These are phyloP conservation scores for Phaeophleospora eucalypticola DNA, from an alignment of 2,329 filamentous ascomycete species.

Conservation along the genomic window DNA sequence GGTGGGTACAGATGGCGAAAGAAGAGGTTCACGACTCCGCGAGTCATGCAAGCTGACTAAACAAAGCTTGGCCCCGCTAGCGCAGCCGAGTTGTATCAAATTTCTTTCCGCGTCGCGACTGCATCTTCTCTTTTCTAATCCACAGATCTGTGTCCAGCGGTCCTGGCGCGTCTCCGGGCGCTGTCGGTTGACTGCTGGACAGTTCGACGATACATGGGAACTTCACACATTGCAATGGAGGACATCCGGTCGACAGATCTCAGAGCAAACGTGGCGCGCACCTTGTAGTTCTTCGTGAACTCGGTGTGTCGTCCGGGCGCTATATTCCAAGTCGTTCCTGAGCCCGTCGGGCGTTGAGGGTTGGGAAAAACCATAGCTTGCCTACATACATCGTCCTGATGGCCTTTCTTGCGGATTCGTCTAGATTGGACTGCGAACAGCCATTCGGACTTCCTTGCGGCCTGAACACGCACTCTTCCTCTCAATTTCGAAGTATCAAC, in stretches of 20 bases:
- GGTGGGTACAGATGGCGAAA: no score
- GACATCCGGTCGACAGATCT: conserved; percentile 96
- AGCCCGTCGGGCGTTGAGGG: conserved; percentile 88
- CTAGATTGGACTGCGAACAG: no score
- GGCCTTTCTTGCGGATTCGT: no score
- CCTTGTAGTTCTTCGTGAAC: conserved; percentile 58
- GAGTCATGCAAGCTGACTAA: not conserved
- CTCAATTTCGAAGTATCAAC: no score
- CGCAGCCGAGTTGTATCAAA: conserved; percentile 3
- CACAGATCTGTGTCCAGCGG: conserved; percentile 80
- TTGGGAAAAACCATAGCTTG: conserved; percentile 80
- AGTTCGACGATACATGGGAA: conserved; percentile 85
- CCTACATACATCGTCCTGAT: no score
- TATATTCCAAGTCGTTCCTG: conserved; percentile 88
- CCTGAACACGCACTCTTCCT: no score
- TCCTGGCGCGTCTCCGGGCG: conserved; percentile 58
- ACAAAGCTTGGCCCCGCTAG: not conserved
- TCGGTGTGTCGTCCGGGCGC: conserved; percentile 61
- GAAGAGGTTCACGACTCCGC: not conserved
- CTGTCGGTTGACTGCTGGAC: conserved; percentile 75
- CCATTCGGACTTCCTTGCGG: no score
- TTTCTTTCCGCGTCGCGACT: conserved; percentile 8
- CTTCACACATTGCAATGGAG: conserved; percentile 62
- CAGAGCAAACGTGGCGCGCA: conserved; percentile 60
- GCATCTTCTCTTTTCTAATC: conserved; percentile 37